phyloP scores from a whole-genome alignment of 306 rosid species.

The Styphnolobium japonicum region DNA sequence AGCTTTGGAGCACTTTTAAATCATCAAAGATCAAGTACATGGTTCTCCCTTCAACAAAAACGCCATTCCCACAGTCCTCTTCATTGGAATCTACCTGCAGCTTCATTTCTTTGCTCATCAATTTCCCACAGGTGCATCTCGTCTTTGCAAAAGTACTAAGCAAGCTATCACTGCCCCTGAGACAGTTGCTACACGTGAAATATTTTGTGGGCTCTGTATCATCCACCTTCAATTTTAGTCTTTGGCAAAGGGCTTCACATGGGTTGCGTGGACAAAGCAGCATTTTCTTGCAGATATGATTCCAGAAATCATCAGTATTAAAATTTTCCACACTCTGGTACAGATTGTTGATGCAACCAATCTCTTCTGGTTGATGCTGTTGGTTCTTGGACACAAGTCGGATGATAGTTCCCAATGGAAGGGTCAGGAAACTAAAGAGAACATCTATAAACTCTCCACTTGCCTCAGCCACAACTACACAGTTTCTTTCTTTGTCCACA shows the following conservation, averaged over 20 bases:
- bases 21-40: slow-evolving; percentile 31
- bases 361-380: background rate
- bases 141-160: slow-evolving; percentile 29
- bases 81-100: background rate
- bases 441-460: slow-evolving; percentile 25
- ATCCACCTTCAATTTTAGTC: slow-evolving; percentile 19
- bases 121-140: slow-evolving; percentile 20
- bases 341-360: slow-evolving; percentile 32
- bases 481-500: slow-evolving; percentile 29
- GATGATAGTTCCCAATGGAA: slow-evolving; percentile 33
- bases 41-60: slow-evolving; percentile 28
- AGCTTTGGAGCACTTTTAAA: slow-evolving; percentile 21
- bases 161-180: background rate
- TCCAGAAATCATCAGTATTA: background rate
- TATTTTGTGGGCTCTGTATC: background rate
- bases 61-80: background rate
- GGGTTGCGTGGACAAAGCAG: slow-evolving; percentile 30
- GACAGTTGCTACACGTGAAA: slow-evolving; percentile 19
- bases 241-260: slow-evolving; percentile 21
- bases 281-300: slow-evolving; percentile 25
- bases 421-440: slow-evolving; percentile 34
- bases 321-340: slow-evolving; percentile 10
- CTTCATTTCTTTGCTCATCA: slow-evolving; percentile 33
- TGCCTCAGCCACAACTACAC: slow-evolving; percentile 32
- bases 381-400: slow-evolving; percentile 6